Percentiles rank a stretch among this genome's conserved stretches.
Conservation (phyloP, 495 filamentous ascomycete species). For the Neurospora sp. region DNA sequence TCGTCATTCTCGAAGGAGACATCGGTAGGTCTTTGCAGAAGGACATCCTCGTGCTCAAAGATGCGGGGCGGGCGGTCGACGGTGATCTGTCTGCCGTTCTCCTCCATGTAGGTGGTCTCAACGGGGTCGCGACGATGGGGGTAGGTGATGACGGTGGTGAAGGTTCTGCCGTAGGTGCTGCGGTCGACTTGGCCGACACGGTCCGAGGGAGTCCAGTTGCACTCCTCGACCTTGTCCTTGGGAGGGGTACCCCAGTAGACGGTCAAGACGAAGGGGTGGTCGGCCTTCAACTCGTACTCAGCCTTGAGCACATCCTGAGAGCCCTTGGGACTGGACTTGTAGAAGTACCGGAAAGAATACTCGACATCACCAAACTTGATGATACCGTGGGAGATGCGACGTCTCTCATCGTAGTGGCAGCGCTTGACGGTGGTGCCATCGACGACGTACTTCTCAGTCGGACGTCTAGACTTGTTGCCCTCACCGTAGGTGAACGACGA, state of each 20-base stretch:
- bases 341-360: slow-evolving; percentile 16
- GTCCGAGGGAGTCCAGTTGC: slow-evolving; percentile 16
- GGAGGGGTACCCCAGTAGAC: slow-evolving; percentile 18
- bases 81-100: neutral
- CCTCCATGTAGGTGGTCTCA: slow-evolving; percentile 11
- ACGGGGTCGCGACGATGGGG: slow-evolving; percentile 18
- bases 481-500: slow-evolving; percentile 10
- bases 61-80: slow-evolving; percentile 7
- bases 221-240: slow-evolving; percentile 2
- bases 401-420: slow-evolving; percentile 13
- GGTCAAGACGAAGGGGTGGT: neutral
- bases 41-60: slow-evolving; percentile 14
- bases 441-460: slow-evolving; percentile 6
- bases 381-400: slow-evolving; percentile 8
- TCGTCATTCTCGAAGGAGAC: slow-evolving; percentile 17
- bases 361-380: slow-evolving; percentile 4
- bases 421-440: neutral
- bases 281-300: slow-evolving; percentile 5
- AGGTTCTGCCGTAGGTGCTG: neutral
- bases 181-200: slow-evolving; percentile 12
- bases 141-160: slow-evolving; percentile 14
- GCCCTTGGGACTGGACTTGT: slow-evolving; percentile 8
- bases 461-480: slow-evolving; percentile 2
- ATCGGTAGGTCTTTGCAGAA: slow-evolving; percentile 12
- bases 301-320: slow-evolving; percentile 15